phyloP scores from a whole-genome alignment of 352 stramenopile species.

The Globisporangium barbulae region DNA sequence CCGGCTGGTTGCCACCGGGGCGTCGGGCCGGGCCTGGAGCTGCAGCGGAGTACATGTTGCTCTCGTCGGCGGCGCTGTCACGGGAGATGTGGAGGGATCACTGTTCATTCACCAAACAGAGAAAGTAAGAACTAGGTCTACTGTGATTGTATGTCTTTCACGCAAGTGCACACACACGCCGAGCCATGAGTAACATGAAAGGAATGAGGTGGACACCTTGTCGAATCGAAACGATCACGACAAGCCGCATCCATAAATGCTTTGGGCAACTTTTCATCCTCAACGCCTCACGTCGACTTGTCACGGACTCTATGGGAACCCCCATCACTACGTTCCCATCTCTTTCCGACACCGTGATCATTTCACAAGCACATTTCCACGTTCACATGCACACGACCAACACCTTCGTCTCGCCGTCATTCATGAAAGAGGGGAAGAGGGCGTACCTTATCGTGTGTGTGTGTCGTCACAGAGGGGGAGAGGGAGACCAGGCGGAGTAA shows the following conservation, averaged over 20 bases:
- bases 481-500: neutral
- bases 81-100: neutral
- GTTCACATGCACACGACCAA: neutral
- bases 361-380: too few relatives aligned
- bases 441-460: too few relatives aligned
- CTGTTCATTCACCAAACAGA: conserved; percentile 2
- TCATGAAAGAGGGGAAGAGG: neutral
- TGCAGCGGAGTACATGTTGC: conserved; percentile 68
- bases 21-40: conserved; percentile 55
- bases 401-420: neutral
- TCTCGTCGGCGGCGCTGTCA: neutral
- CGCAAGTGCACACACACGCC: neutral
- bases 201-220: neutral
- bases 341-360: too few relatives aligned
- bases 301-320: too few relatives aligned
- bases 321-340: too few relatives aligned
- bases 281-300: too few relatives aligned
- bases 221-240: neutral
- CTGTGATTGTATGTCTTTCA: neutral
- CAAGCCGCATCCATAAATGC: neutral
- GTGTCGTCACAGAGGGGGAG: neutral
- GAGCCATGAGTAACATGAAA: neutral
- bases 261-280: too few relatives aligned
- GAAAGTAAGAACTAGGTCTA: neutral
- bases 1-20: conserved; percentile 49